These are phyloP conservation scores for Auricularia cornea DNA, from an alignment of 768 basidiomycete genomes.

Conservation along the genomic window DNA sequence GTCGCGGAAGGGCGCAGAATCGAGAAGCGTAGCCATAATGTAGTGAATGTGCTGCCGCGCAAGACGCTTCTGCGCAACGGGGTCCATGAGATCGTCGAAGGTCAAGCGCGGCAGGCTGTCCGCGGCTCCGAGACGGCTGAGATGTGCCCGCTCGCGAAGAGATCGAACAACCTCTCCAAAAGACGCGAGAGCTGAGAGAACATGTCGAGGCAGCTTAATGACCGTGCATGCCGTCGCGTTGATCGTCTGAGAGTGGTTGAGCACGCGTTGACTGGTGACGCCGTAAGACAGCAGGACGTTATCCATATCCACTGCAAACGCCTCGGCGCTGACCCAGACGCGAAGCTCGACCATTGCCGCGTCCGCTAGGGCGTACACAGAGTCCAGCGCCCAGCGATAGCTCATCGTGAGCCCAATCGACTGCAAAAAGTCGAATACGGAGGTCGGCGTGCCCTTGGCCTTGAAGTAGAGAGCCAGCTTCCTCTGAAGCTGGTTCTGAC, in stretches of 20 bases:
- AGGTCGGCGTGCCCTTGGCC: background rate
- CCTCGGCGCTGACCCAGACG: background rate
- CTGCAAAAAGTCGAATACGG: background rate
- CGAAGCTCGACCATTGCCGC: background rate
- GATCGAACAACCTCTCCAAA: background rate
- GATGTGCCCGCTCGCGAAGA: background rate
- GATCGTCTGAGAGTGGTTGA: background rate
- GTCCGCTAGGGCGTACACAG: background rate
- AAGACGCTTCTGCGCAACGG: background rate
- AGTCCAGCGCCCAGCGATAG: background rate
- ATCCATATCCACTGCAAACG: background rate
- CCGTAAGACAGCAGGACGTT: background rate
- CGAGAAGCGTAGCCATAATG: background rate
- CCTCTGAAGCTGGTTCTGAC: background rate
- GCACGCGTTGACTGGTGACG: background rate
- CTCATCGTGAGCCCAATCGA: background rate
- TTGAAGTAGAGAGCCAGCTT: background rate
- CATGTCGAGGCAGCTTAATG: background rate
- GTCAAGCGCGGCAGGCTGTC: background rate
- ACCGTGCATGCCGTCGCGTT: background rate
- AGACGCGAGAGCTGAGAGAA: background rate
- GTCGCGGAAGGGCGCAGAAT: background rate
- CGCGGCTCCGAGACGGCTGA: background rate
- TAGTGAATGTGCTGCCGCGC: background rate
- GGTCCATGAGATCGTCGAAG: background rate